Evolutionary conservation across 495 filamentous ascomycete species (phyloP).

Genomic region (Cryomyces minteri): DNA sequence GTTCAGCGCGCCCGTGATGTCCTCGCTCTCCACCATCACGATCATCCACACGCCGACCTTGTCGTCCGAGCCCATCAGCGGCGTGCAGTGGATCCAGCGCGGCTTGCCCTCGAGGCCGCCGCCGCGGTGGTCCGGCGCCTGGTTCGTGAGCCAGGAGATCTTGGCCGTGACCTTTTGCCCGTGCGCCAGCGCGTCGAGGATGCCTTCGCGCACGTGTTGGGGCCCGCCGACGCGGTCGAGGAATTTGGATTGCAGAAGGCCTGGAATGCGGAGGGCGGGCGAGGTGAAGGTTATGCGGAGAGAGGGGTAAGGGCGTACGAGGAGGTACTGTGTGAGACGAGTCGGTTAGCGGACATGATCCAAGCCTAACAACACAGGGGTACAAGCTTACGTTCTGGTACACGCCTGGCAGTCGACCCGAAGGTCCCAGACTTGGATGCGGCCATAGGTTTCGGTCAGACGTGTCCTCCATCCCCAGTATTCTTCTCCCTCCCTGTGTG

Average conservation of each 20-base stretch:
- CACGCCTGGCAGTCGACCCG: slow-evolving; percentile 22
- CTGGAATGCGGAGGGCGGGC: slow-evolving; percentile 20
- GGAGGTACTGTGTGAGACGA: slow-evolving; percentile 14
- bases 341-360: not conserved
- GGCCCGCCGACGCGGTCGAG: slow-evolving; percentile 21
- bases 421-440: slow-evolving; percentile 9
- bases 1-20: slow-evolving; percentile 12
- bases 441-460: slow-evolving; percentile 13
- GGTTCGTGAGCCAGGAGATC: slow-evolving; percentile 17
- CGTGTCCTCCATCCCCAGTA: slow-evolving; percentile 14
- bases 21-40: slow-evolving; percentile 36
- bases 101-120: slow-evolving; percentile 9
- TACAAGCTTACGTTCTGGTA: slow-evolving; percentile 18
- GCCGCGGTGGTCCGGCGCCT: not conserved
- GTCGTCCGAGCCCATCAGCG: slow-evolving; percentile 35
- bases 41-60: slow-evolving; percentile 48
- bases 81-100: slow-evolving; percentile 45
- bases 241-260: slow-evolving; percentile 18
- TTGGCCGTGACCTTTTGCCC: slow-evolving; percentile 20
- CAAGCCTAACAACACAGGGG: not conserved
- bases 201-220: slow-evolving; percentile 16
- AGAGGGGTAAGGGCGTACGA: slow-evolving; percentile 22
- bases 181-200: slow-evolving; percentile 15
- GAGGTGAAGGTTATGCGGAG: slow-evolving; percentile 24
- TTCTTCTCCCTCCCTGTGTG: slow-evolving; percentile 3